Base-by-base conservation (phyloP, 2,329 filamentous ascomycete genomes). In the Microdochium nivale region DNA sequence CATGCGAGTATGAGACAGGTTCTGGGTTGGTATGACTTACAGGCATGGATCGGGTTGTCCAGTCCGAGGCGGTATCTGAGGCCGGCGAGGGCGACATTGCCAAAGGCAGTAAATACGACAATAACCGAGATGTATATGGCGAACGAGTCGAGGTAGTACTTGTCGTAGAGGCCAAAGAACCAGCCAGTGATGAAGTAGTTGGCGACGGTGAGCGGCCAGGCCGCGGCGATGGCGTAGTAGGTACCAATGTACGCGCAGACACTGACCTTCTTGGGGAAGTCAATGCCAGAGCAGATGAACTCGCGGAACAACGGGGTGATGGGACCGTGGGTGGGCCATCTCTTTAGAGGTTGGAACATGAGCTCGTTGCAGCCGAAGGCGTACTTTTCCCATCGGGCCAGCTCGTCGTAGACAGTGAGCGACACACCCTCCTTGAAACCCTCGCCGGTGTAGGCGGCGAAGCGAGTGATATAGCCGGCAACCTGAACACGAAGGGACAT, bases 321-420 rank as follows among this genome's bases (percentile, higher is more conserved):
- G 25, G 88, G 88, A 0, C 88, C 88, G 16, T 77, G 80, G 64
- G 77, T 83, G 46, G 82, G 66, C 88, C 88, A 92, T 59, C 81
- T 83, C 54, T 80, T 78, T 54, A 92, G 73, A 2, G 88, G 88
- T 63, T 92, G 79, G 73, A 94, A 92, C 52, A 92, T 76, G 52
- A 92, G 75, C 70, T 91, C 88, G 65, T 87, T 88, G 69, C 88
- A 91, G 35, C 88, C 87, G 60, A 90, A 91, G 2, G 88, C 88
- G 64, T 90, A 90, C 69, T 92, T 92, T 64, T 92, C 88, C 88
- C 88, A 92, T 52, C 88, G 84, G 2, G 87, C 85, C 54, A 92
- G 75, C 67, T 92, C 88, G 67, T 92, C 88, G 63, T 92, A 90
- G 10, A 92, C 87, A 0, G 88, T 92, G 52, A 92, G 73, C 1